These are phyloP conservation scores for Chalara sp. DNA, from an alignment of 2,329 filamentous ascomycete genomes.

Conservation along the genomic window DNA sequence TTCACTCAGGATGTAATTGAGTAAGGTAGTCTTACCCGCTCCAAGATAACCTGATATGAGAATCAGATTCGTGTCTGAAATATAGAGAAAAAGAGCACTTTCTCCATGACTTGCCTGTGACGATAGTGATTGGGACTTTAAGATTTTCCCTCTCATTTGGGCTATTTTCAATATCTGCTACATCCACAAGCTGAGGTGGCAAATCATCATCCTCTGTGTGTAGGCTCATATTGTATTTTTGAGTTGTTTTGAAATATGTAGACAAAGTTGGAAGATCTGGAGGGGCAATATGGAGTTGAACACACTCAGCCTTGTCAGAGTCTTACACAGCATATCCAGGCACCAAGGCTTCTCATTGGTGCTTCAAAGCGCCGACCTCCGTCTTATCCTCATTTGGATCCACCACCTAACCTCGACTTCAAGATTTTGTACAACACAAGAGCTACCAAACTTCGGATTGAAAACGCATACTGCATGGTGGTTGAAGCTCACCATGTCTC, in stretches of 20 bases:
- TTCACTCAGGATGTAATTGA: slow-evolving; percentile 93
- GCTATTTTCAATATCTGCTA: slow-evolving; percentile 30
- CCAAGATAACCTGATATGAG: slow-evolving; percentile 73
- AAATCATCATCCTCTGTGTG: slow-evolving; percentile 48
- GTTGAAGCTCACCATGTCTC: slow-evolving; percentile 38
- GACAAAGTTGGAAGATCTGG: too few species aligned
- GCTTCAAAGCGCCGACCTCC: too few species aligned
- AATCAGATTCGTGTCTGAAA: slow-evolving; percentile 1
- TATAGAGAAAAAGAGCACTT: neutral
- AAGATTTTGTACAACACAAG: neutral
- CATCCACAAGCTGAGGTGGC: slow-evolving; percentile 57
- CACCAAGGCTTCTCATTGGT: too few species aligned
- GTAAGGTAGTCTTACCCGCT: slow-evolving; percentile 87
- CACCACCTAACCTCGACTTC: neutral
- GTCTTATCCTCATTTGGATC: too few species aligned
- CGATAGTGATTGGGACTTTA: slow-evolving; percentile 79
- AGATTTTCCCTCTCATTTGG: slow-evolving; percentile 43
- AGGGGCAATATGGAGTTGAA: too few species aligned
- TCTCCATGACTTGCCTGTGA: slow-evolving; percentile 52
- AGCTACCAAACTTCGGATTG: neutral
- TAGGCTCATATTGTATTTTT: too few species aligned
- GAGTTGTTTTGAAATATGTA: too few species aligned
- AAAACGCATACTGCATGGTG: neutral
- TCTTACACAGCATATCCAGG: too few species aligned
- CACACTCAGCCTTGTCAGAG: too few species aligned